These are phyloP conservation scores for Phytopythium boreale DNA, from an alignment of 352 stramenopile genomes.

Conservation along the genomic window DNA sequence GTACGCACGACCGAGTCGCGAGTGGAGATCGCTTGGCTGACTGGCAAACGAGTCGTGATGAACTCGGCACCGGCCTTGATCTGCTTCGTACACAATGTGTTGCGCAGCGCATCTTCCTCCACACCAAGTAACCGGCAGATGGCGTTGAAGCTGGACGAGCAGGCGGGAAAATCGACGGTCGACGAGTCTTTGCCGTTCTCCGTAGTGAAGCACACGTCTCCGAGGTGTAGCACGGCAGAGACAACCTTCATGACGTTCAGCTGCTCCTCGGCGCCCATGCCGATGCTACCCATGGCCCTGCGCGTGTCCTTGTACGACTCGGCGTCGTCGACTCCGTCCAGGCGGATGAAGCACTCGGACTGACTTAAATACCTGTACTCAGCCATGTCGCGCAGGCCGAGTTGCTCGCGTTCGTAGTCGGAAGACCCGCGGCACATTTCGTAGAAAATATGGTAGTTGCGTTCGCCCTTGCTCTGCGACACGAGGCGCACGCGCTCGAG, in stretches of 20 bases:
- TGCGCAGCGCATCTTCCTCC: conserved; percentile 48
- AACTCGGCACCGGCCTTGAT: conserved; percentile 78
- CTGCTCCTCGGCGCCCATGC: conserved; percentile 75
- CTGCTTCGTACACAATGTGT: conserved; percentile 70
- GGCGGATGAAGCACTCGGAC: conserved; percentile 63
- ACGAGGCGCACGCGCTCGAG: conserved; percentile 95
- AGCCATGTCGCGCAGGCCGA: conserved; percentile 42
- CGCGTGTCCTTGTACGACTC: conserved; percentile 74
- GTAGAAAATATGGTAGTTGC: conserved; percentile 99
- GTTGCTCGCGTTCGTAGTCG: conserved; percentile 39
- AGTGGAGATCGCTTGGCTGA: conserved; percentile 67
- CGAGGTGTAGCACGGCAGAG: conserved; percentile 83
- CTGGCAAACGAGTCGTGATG: conserved; percentile 64
- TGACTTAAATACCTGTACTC: conserved; percentile 87
- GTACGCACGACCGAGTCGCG: conserved; percentile 87
- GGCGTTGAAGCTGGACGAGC: conserved; percentile 54
- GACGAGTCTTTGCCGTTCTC: conserved; percentile 70
- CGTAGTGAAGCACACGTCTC: conserved; percentile 77
- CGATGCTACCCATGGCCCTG: conserved; percentile 80
- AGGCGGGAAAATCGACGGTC: conserved; percentile 52
- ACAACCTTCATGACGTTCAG: conserved; percentile 80
- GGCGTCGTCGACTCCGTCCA: conserved; percentile 78
- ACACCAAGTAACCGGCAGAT: conserved; percentile 82
- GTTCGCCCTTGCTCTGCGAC: conserved; percentile 90
- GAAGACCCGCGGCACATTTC: conserved; percentile 88